Base-by-base conservation (phyloP, 768 basidiomycete species). In the Auriscalpium microsporum region DNA sequence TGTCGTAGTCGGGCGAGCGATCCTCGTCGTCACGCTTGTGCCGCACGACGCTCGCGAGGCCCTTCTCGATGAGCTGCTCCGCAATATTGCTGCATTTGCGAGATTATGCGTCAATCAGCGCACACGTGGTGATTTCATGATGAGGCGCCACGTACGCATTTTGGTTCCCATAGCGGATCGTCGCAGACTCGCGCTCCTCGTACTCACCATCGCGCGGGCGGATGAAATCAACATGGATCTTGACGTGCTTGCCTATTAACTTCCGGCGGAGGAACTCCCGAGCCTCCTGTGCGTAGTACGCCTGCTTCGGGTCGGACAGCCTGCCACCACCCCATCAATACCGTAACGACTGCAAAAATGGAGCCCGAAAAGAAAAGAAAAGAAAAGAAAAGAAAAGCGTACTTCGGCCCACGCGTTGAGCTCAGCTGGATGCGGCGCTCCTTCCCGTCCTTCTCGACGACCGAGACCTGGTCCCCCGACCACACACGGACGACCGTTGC, bases 11-110 rank as follows among this genome's bases (percentile, higher is more conserved):
- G 7, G 87, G 79, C n/a, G 94, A 94, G 48, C 94, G 82, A 63
- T 94, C 90, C 69, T 98, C 95, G 65, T 98, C 95, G 62, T 95
- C 94, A 19, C 91, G 83, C 65, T 85, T 88, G 71, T 99, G 95
- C 47, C 95, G 84, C 28, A 98, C 83, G 10, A 89, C 87, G 54
- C 83, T 87, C 4, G 92, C 91, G 34, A 95, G 73, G 48, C 96
- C 95, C 64, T 92, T 93, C 66, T 97, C 96, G 51, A 97, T 83
- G 36, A 99, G 72, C 66, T 93, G 89, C 65, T 95, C 94, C 0
- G 94, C 89, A 50, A 98, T 75, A 65, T 96, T 97, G 52, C 90
- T 95, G 42, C 23, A 52, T 51, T 45, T n/a, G 17, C 23, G 52
- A 62, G 7, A 50, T 34, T 13, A 48, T 28, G 28, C 28, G 28